These are phyloP conservation scores for Ustilago cynodontis DNA, from an alignment of 1,284 basidiomycete species.

Conservation along the genomic window DNA sequence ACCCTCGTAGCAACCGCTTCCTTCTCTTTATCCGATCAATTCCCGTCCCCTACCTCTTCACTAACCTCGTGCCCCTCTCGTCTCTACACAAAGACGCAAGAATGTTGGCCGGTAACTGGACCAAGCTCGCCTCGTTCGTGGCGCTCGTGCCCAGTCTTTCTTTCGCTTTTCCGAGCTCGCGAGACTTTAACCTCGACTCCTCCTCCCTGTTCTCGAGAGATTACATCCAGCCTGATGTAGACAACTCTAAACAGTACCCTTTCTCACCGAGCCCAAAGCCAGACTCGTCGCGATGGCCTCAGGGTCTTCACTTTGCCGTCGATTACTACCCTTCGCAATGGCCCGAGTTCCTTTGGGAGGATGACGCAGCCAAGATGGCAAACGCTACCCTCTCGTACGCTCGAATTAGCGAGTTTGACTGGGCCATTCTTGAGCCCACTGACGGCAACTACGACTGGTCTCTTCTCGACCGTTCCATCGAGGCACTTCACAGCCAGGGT, in stretches of 20 bases:
- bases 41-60: not conserved
- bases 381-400: constrained; percentile 43
- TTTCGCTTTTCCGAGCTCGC: constrained; percentile 23
- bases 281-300: constrained; percentile 31
- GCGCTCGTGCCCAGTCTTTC: constrained; percentile 23
- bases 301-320: constrained; percentile 48
- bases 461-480: constrained; percentile 42
- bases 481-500: constrained; percentile 34
- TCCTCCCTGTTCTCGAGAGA: constrained; percentile 96
- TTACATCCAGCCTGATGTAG: constrained; percentile 82
- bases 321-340: constrained; percentile 59
- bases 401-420: constrained; percentile 56
- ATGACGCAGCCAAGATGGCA: constrained; percentile 49
- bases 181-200: constrained; percentile 76
- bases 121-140: constrained; percentile 26
- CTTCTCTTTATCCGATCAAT: too few relatives aligned
- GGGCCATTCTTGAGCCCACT: constrained; percentile 52
- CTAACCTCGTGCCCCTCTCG: not conserved
- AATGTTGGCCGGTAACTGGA: constrained; percentile 34
- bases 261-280: constrained; percentile 17
- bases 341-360: constrained; percentile 43
- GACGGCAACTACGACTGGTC: constrained; percentile 52
- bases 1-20: not conserved
- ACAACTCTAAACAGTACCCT: constrained; percentile 20
- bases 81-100: constrained; percentile 1